Conservation (phyloP, 495 filamentous ascomycete genomes). For the Rostrohypoxylon terebratum region DNA sequence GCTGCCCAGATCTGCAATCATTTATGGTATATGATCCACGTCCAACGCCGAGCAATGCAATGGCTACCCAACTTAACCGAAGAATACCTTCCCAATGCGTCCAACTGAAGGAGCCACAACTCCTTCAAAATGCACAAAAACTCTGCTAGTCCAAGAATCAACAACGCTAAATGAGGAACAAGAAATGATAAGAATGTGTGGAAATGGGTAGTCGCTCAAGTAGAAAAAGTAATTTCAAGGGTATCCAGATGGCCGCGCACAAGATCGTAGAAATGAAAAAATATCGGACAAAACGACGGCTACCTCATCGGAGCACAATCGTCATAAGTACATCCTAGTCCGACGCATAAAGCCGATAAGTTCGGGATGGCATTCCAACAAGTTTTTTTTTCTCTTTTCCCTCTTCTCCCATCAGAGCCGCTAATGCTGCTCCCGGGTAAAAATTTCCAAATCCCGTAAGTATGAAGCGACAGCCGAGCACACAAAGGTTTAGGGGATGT, state of each 20-base stretch:
- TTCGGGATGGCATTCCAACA: slow-evolving; percentile 13
- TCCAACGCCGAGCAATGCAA: slow-evolving; percentile 40
- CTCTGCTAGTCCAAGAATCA: slow-evolving; percentile 5
- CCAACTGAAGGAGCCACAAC: slow-evolving; percentile 8
- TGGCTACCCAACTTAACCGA: slow-evolving; percentile 27
- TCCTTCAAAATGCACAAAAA: slow-evolving; percentile 19
- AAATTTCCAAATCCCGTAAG: slow-evolving; percentile 29
- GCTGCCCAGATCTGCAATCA: slow-evolving; percentile 20
- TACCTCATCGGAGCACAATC: slow-evolving; percentile 7
- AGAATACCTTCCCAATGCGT: slow-evolving; percentile 28
- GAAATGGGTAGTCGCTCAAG: slow-evolving; percentile 3
- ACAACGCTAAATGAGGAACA: not conserved
- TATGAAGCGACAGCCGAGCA: slow-evolving; percentile 1
- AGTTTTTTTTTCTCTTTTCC: slow-evolving; percentile 11
- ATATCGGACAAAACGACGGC: slow-evolving; percentile 9
- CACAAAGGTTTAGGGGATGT: slow-evolving; percentile 7
- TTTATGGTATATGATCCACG: slow-evolving; percentile 14
- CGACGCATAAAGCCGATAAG: not conserved
- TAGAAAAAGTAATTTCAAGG: slow-evolving; percentile 16
- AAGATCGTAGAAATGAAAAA: slow-evolving; percentile 7
- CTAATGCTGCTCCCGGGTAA: slow-evolving; percentile 1
- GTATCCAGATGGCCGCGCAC: slow-evolving; percentile 30
- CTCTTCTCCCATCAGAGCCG: slow-evolving; percentile 5
- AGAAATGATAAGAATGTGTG: not conserved
- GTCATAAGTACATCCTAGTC: slow-evolving; percentile 2